phyloP scores from a whole-genome alignment of 2,329 filamentous ascomycete species.

The Ophiostoma sp. region DNA sequence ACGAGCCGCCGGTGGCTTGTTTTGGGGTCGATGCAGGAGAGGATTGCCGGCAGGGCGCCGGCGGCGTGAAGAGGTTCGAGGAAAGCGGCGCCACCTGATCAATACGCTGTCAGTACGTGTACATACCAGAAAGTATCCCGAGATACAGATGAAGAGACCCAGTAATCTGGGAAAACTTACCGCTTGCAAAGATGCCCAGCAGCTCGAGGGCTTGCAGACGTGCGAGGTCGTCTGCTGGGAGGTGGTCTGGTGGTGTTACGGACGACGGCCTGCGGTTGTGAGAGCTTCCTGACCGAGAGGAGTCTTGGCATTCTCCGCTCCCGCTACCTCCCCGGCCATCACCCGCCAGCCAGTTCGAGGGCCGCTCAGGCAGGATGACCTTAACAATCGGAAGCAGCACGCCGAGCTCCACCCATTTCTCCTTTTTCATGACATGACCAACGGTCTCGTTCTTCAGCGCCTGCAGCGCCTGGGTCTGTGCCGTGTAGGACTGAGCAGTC shows the following conservation, averaged over 20 bases:
- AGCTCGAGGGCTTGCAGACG: slow-evolving; percentile 80
- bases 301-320: not conserved
- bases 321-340: slow-evolving; percentile 32
- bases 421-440: slow-evolving; percentile 84
- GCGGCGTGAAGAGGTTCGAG: slow-evolving; percentile 71
- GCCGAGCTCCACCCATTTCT: slow-evolving; percentile 71
- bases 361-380: slow-evolving; percentile 44
- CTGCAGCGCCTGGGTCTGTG: slow-evolving; percentile 64
- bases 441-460: slow-evolving; percentile 85
- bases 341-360: slow-evolving; percentile 29
- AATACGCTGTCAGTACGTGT: not conserved
- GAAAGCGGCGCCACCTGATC: slow-evolving; percentile 74
- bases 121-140: slow-evolving; percentile 10
- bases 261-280: slow-evolving; percentile 30
- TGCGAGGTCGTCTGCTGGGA: slow-evolving; percentile 65
- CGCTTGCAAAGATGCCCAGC: slow-evolving; percentile 80
- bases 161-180: slow-evolving; percentile 48
- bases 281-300: slow-evolving; percentile 32
- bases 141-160: no score
- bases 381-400: slow-evolving; percentile 60
- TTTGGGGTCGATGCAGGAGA: slow-evolving; percentile 67
- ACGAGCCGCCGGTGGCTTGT: slow-evolving; percentile 66
- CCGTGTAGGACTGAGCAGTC: slow-evolving; percentile 51
- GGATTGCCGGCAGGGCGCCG: slow-evolving; percentile 65
- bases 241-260: slow-evolving; percentile 37